phyloP scores from a whole-genome alignment of 192 early-diverging fungal genomes.

The Coemansia erecta region DNA sequence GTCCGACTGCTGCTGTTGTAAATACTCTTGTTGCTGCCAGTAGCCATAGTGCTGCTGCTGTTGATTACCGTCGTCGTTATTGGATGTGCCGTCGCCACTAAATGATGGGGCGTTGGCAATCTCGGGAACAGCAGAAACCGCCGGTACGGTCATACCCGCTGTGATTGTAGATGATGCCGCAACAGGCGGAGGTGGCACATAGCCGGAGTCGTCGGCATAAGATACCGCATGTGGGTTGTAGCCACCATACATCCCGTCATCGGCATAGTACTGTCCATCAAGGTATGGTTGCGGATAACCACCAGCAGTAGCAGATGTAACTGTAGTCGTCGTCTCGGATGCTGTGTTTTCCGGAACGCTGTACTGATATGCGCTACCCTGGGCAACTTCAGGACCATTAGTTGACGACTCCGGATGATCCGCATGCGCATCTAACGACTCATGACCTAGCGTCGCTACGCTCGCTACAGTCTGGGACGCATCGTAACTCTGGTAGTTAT shows the following conservation, averaged over 20 bases:
- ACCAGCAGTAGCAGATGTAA: neutral
- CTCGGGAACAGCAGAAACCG: neutral
- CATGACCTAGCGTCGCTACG: slow-evolving; percentile 9
- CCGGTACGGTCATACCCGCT: neutral
- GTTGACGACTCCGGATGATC: neutral
- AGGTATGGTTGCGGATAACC: slow-evolving; percentile 1
- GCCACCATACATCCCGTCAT: neutral
- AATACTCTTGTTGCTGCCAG: neutral
- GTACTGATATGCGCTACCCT: neutral
- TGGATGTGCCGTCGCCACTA: neutral
- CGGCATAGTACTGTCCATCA: neutral
- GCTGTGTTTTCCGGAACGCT: neutral
- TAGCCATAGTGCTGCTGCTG: slow-evolving; percentile 10
- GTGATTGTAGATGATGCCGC: too few relatives aligned
- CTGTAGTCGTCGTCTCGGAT: neutral
- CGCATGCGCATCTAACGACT: slow-evolving; percentile 12
- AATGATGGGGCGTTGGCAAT: neutral
- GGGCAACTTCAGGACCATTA: neutral
- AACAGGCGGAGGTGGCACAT: neutral
- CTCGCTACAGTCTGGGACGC: neutral
- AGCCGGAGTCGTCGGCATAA: neutral
- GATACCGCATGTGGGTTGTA: slow-evolving; percentile 5
- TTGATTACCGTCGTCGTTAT: neutral
- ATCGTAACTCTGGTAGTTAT: slow-evolving; percentile 9
- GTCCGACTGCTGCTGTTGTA: neutral